phyloP scores from a whole-genome alignment of 192 early-diverging fungal genomes.

The Entomortierella beljakovae region DNA sequence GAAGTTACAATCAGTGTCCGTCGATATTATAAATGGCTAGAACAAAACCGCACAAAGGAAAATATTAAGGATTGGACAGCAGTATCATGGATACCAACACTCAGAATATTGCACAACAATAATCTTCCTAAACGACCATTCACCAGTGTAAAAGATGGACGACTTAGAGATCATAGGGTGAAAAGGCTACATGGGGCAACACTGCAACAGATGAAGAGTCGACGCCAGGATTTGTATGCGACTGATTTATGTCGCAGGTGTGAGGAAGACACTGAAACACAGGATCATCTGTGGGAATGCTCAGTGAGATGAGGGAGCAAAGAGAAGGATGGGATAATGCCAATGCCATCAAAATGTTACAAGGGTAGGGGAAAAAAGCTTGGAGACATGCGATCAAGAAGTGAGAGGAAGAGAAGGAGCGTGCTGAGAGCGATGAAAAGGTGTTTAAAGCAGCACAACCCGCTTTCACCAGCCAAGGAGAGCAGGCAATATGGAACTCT shows the following conservation, averaged over 20 bases:
- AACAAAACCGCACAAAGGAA: conserved; percentile 1
- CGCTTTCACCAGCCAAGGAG: too few relatives aligned
- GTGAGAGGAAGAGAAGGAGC: too few relatives aligned
- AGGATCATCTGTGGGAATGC: too few relatives aligned
- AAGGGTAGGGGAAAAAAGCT: too few relatives aligned
- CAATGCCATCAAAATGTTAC: too few relatives aligned
- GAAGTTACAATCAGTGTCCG: conserved; percentile 7
- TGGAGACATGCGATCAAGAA: too few relatives aligned
- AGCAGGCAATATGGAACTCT: too few relatives aligned
- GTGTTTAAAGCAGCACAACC: too few relatives aligned
- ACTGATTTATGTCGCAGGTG: conserved; percentile 17
- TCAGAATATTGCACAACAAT: not conserved
- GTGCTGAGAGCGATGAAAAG: too few relatives aligned
- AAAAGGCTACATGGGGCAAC: conserved; percentile 17
- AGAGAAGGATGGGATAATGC: too few relatives aligned
- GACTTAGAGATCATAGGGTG: not conserved
- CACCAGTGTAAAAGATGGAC: not conserved
- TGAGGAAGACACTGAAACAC: too few relatives aligned
- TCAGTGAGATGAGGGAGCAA: too few relatives aligned
- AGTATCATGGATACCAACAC: conserved; percentile 1
- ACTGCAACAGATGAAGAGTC: conserved; percentile 8
- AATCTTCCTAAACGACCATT: not conserved
- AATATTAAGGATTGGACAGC: conserved; percentile 7
- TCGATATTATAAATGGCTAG: not conserved
- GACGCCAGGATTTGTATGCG: conserved; percentile 10